Conservation (phyloP, 2,329 filamentous ascomycete genomes). For the Cladosporium sp. region DNA sequence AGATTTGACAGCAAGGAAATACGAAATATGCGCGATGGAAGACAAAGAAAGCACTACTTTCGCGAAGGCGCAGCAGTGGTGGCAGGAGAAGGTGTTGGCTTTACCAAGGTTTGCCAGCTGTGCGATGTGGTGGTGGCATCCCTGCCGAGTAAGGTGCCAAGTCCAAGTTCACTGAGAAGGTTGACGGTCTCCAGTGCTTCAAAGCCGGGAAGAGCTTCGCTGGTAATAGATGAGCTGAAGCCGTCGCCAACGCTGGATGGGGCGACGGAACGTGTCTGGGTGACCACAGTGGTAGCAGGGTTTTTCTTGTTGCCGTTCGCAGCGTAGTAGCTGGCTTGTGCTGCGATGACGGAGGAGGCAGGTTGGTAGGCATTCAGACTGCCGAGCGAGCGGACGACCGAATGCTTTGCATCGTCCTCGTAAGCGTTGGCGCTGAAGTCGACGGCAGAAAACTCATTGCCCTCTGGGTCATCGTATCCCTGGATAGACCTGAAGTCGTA, state of each 20-base stretch:
- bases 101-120: slow-evolving; percentile 3
- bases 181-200: not conserved
- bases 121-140: not conserved
- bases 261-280: not conserved
- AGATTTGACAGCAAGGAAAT: not conserved
- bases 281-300: slow-evolving; percentile 10
- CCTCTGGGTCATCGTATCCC: slow-evolving; percentile 21
- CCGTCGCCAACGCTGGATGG: not conserved
- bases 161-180: not conserved
- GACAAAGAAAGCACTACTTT: not conserved
- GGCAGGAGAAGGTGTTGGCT: not conserved
- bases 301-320: slow-evolving; percentile 25
- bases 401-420: slow-evolving; percentile 19
- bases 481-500: slow-evolving; percentile 23
- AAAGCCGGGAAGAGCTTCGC: slow-evolving; percentile 6
- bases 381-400: slow-evolving; percentile 22
- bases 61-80: slow-evolving; percentile 5
- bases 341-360: slow-evolving; percentile 19
- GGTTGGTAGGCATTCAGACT: slow-evolving; percentile 25
- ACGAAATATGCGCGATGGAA: not conserved
- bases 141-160: not conserved
- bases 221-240: not conserved
- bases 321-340: slow-evolving; percentile 23
- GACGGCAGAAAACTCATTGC: slow-evolving; percentile 19
- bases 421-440: slow-evolving; percentile 25